phyloP scores from a whole-genome alignment of 2,329 filamentous ascomycete species.

The Ophiostoma sp. region DNA sequence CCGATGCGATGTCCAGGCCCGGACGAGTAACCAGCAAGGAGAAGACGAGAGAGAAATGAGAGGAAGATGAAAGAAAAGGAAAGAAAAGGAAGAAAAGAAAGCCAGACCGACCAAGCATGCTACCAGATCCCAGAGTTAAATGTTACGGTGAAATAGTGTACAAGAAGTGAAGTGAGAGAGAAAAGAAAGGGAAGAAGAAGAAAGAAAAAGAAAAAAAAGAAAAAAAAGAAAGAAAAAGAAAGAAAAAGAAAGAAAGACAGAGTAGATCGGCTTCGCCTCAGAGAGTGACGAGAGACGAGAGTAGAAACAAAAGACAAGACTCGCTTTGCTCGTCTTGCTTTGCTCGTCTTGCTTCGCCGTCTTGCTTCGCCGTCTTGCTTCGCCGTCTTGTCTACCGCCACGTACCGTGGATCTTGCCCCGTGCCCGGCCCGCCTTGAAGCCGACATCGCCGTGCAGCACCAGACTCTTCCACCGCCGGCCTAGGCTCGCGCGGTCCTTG shows the following conservation, averaged over 20 bases:
- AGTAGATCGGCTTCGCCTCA: background rate
- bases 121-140: background rate
- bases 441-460: conserved; percentile 55
- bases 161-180: background rate
- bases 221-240: background rate
- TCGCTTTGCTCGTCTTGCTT: too few species aligned
- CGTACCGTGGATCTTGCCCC: conserved; percentile 44
- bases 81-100: background rate
- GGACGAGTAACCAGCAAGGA: background rate
- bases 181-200: background rate
- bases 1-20: background rate
- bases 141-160: conserved; percentile 17
- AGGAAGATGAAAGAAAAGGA: background rate
- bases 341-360: too few species aligned
- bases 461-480: conserved; percentile 58
- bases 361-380: too few species aligned
- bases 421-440: conserved; percentile 44
- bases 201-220: background rate
- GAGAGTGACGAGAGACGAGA: background rate
- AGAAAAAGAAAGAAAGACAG: background rate
- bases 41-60: background rate
- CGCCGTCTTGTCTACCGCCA: conserved; percentile 42
- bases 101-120: conserved; percentile 2
- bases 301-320: too few species aligned
- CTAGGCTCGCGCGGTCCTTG: conserved; percentile 52